Evolutionary conservation across 2,329 filamentous ascomycete genomes (phyloP).

Genomic region (Trichoderma brevicompactum): DNA sequence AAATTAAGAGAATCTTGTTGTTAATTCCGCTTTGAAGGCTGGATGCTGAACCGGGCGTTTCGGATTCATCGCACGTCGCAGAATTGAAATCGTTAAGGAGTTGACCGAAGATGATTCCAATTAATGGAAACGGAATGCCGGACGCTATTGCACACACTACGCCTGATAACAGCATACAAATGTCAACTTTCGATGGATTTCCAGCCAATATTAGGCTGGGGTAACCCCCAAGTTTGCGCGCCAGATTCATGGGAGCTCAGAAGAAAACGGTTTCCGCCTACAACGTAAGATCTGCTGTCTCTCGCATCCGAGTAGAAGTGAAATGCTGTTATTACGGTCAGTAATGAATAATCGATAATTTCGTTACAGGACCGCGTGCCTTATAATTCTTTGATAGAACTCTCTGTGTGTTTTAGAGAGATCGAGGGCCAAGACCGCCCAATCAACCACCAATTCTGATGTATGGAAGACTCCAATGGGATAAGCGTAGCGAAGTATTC

Average conservation of each 20-base stretch:
- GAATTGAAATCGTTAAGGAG: slow-evolving; percentile 58
- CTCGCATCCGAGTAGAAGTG: not conserved
- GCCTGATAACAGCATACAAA: slow-evolving; percentile 30
- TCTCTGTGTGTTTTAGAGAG: too few relatives aligned
- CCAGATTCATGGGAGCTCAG: not conserved
- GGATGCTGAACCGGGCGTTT: slow-evolving; percentile 31
- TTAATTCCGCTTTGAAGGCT: slow-evolving; percentile 45
- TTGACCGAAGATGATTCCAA: slow-evolving; percentile 60
- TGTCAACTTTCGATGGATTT: slow-evolving; percentile 32
- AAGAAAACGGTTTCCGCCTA: not conserved
- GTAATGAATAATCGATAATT: too few relatives aligned
- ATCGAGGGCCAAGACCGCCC: too few relatives aligned
- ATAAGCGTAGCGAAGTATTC: too few relatives aligned
- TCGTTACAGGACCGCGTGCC: too few relatives aligned
- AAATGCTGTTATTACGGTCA: too few relatives aligned
- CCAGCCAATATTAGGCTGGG: slow-evolving; percentile 6
- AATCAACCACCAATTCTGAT: too few relatives aligned
- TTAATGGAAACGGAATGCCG: slow-evolving; percentile 59
- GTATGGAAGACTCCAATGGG: too few relatives aligned
- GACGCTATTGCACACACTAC: slow-evolving; percentile 29
- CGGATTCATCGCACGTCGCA: slow-evolving; percentile 47
- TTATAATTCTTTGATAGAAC: too few relatives aligned
- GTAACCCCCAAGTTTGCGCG: not conserved
- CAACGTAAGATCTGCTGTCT: not conserved
- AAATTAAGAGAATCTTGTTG: slow-evolving; percentile 57